Evolutionary conservation across 1,284 basidiomycete species (phyloP).

Genomic region (Ganoderma multipileum): DNA sequence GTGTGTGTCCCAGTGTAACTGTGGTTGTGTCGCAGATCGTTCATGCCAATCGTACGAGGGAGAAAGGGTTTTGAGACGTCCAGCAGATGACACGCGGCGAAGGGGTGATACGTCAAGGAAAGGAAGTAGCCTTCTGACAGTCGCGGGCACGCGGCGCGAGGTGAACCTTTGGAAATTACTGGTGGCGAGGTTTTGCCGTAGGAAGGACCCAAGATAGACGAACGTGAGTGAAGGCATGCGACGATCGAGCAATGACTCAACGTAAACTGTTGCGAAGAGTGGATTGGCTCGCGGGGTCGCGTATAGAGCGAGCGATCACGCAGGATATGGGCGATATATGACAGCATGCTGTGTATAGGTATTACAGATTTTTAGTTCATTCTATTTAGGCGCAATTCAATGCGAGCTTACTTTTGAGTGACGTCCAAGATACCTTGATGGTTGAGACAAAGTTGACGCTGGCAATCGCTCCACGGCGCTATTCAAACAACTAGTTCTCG

Average conservation of each 20-base stretch:
- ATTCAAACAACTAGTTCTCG: slow-evolving; percentile 6
- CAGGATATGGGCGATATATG: slow-evolving; percentile 6
- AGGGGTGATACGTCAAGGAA: neutral
- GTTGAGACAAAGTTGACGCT: slow-evolving; percentile 9
- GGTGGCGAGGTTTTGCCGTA: slow-evolving; percentile 26
- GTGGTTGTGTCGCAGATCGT: slow-evolving; percentile 20
- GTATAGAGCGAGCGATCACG: slow-evolving; percentile 3
- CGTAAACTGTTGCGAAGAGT: slow-evolving; percentile 8
- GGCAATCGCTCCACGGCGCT: neutral
- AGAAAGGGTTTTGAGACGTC: neutral
- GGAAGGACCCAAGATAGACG: slow-evolving; percentile 15
- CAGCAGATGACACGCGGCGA: neutral
- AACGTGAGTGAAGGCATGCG: slow-evolving; percentile 15
- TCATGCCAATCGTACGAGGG: neutral
- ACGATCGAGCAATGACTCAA: slow-evolving; percentile 21
- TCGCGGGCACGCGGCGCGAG: slow-evolving; percentile 11
- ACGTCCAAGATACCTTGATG: slow-evolving; percentile 13
- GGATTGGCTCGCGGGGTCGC: slow-evolving; percentile 8
- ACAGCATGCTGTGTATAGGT: slow-evolving; percentile 22
- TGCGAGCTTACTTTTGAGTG: slow-evolving; percentile 24
- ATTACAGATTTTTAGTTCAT: slow-evolving; percentile 5
- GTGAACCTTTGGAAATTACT: slow-evolving; percentile 7
- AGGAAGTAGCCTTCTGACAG: slow-evolving; percentile 1
- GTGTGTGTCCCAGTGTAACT: slow-evolving; percentile 27
- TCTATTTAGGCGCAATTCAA: slow-evolving; percentile 31